Conservation (phyloP, 2,329 filamentous ascomycete genomes). For the Claviceps spartinae region DNA sequence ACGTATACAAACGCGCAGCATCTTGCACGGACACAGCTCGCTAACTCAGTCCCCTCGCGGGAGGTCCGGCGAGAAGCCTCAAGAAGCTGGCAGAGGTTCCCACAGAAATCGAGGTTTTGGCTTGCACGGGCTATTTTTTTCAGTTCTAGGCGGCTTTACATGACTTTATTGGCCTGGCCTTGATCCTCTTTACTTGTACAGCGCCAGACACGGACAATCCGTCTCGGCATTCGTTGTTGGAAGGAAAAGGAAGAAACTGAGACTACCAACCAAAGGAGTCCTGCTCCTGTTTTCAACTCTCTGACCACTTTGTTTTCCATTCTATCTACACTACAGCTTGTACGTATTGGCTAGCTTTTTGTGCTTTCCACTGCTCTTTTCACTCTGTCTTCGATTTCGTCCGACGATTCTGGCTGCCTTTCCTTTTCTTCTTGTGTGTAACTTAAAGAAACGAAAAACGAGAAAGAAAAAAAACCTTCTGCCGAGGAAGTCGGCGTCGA, state of each 20-base stretch:
- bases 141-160: constrained; percentile 1
- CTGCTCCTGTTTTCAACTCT: constrained; percentile 2
- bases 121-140: constrained; percentile 2
- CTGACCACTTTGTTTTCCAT: constrained; percentile 4
- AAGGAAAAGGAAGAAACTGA: constrained; percentile 4
- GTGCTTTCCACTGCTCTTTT: constrained; percentile 21
- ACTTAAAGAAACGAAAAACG: neutral
- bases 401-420: constrained; percentile 2
- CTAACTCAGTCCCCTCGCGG: neutral
- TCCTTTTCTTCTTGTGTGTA: constrained; percentile 1
- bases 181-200: constrained; percentile 5
- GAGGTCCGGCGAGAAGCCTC: neutral
- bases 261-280: constrained; percentile 3
- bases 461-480: neutral
- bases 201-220: constrained; percentile 1
- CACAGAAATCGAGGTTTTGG: neutral
- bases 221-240: constrained; percentile 5
- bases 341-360: constrained; percentile 40
- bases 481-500: neutral
- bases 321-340: constrained; percentile 17
- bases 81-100: neutral
- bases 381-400: constrained; percentile 12
- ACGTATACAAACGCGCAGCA: neutral
- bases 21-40: neutral
- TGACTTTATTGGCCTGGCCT: neutral